Evolutionary conservation across 1,284 basidiomycete genomes (phyloP).

Genomic region (Apiotrichum veenhuisii): DNA sequence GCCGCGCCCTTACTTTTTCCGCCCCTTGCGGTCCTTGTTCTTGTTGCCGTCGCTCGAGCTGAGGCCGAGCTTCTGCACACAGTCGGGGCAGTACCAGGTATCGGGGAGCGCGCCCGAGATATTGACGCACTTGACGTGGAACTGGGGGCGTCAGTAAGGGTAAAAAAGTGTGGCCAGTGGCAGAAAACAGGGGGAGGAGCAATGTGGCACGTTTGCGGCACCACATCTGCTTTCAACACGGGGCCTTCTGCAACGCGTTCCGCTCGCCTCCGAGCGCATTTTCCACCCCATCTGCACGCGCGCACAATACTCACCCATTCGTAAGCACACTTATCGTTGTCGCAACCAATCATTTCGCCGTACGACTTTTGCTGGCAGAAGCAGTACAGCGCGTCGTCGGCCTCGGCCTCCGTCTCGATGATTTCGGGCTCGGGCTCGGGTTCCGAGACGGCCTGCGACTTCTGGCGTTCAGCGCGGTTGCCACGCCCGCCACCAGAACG

Average conservation of each 20-base stretch:
- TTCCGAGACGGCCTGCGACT: conserved; percentile 19
- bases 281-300: too few relatives aligned
- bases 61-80: conserved; percentile 35
- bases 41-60: conserved; percentile 31
- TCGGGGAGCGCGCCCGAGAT: conserved; percentile 66
- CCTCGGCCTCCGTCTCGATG: conserved; percentile 32
- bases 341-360: conserved; percentile 95
- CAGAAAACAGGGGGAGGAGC: too few relatives aligned
- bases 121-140: conserved; percentile 77
- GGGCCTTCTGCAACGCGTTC: too few relatives aligned
- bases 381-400: conserved; percentile 68
- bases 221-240: too few relatives aligned
- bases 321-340: conserved; percentile 71
- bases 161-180: too few relatives aligned
- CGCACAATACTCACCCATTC: conserved; percentile 73
- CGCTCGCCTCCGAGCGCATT: too few relatives aligned
- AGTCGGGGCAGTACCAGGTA: conserved; percentile 73
- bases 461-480: conserved; percentile 12
- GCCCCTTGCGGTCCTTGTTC: conserved; percentile 29
- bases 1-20: conserved; percentile 29
- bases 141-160: conserved; percentile 56
- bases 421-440: conserved; percentile 27
- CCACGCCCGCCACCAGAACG: not conserved
- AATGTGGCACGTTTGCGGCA: not conserved
- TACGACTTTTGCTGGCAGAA: conserved; percentile 81